These are phyloP conservation scores for Boletus rubroflammeus DNA, from an alignment of 768 basidiomycete species.

Conservation along the genomic window DNA sequence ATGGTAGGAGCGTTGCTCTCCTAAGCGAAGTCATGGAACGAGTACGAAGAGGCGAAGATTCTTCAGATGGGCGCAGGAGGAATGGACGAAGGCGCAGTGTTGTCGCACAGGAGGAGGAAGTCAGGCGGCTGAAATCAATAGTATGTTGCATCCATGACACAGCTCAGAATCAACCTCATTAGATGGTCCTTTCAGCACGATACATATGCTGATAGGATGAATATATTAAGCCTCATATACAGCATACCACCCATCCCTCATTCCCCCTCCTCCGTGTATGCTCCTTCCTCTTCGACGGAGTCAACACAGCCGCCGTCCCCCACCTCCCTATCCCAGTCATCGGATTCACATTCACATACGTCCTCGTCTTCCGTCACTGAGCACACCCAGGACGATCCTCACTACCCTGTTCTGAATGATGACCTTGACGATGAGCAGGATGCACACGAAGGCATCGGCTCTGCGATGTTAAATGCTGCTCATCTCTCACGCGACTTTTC, in stretches of 20 bases:
- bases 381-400: slow-evolving; percentile 37
- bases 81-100: slow-evolving; percentile 69
- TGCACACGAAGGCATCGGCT: slow-evolving; percentile 41
- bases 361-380: slow-evolving; percentile 44
- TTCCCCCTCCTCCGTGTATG: slow-evolving; percentile 52
- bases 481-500: slow-evolving; percentile 31
- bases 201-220: slow-evolving; percentile 93
- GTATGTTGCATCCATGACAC: slow-evolving; percentile 47
- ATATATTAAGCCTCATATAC: slow-evolving; percentile 86
- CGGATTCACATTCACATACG: slow-evolving; percentile 50
- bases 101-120: slow-evolving; percentile 90
- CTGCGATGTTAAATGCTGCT: slow-evolving; percentile 40
- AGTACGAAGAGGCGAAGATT: slow-evolving; percentile 81
- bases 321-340: slow-evolving; percentile 35
- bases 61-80: slow-evolving; percentile 59
- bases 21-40: slow-evolving; percentile 92
- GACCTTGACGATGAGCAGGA: slow-evolving; percentile 33
- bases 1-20: slow-evolving; percentile 80
- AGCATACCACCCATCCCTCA: slow-evolving; percentile 77
- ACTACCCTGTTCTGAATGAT: slow-evolving; percentile 18
- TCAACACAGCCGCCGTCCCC: slow-evolving; percentile 38
- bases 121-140: slow-evolving; percentile 79
- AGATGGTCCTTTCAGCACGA: slow-evolving; percentile 60
- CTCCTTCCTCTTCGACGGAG: slow-evolving; percentile 37
- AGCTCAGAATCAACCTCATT: slow-evolving; percentile 13